Evolutionary conservation across 164 flowering plant species (phyloP).

Genomic region (grape (Vitis vinifera)): DNA sequence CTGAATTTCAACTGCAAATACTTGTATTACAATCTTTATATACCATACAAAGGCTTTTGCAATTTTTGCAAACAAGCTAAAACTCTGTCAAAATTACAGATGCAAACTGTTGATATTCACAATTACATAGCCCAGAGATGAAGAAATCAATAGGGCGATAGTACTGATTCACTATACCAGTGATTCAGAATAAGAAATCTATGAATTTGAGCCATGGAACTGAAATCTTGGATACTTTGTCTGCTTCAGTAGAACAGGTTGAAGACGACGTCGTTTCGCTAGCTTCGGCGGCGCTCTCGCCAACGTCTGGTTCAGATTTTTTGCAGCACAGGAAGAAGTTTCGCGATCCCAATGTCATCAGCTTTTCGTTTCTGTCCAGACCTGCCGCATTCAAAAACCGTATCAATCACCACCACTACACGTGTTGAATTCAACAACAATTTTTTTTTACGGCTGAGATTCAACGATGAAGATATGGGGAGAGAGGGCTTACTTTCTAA

Average conservation of each 20-base stretch:
- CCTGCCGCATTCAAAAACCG: constrained; percentile 36
- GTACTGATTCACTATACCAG: no score
- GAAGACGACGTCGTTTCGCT: constrained; percentile 27
- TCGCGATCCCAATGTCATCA: constrained; percentile 73
- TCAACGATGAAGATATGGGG: background rate
- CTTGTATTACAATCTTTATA: no score
- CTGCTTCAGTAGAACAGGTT: constrained; percentile 66
- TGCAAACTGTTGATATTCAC: no score
- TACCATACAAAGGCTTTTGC: no score
- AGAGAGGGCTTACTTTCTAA: constrained; percentile 59
- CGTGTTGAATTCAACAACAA: background rate
- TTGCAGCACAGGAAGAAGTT: constrained; percentile 76
- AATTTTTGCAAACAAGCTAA: no score
- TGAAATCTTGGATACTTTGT: constrained; percentile 35
- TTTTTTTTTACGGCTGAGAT: background rate
- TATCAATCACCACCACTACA: constrained; percentile 6
- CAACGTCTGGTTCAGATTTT: constrained; percentile 15
- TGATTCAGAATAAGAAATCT: constrained; percentile 40
- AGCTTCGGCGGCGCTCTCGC: background rate
- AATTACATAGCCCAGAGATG: background rate
- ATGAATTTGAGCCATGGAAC: constrained; percentile 72
- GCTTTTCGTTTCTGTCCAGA: constrained; percentile 66
- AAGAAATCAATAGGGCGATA: no score
- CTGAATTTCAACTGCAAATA: no score
- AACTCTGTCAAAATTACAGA: no score